Base-by-base conservation (phyloP, 768 basidiomycete species). In the Sistotremastrum suecicum region DNA sequence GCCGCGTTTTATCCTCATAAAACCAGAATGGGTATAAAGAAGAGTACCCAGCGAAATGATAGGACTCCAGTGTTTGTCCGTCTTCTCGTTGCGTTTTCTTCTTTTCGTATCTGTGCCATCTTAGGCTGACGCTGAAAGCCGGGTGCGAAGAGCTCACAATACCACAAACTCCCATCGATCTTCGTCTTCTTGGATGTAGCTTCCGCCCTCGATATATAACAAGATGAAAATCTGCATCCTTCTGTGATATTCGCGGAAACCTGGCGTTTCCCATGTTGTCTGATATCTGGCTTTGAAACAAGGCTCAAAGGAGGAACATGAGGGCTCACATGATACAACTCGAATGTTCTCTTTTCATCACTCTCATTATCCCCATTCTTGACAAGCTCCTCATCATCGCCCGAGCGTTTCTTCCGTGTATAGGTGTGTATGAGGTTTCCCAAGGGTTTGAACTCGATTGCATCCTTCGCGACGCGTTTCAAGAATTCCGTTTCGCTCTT, bases 11-110 rank as follows among this genome's bases (percentile, higher is more conserved):
- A 57, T 95, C 94, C 4, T 95, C 95, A 64, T 83, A 98, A 62
- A 81, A 84, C 66, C 90, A 95, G 64, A 99, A 99, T 11, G 86
- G 85, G 59, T 92, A 98, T 36, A 98, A 69, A 1, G 91, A 89
- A 3, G 89, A 85, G 62, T 94, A 99, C 7, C 94, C 94, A 41
- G 83, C 73, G 53, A 98, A 95, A 64, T 97, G 94, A 61, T 95
- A 94, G 4, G 80, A 76, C 9, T 64, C 52, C 3, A 69, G 67
- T 50, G 70, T 63, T 5, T 74, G 67, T 11, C 65, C 53, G 36
- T 61, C 64, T 53, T 59, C 70, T 49, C 81, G 70, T 57, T 20
- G 20, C 20, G 20, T 20, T 20, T 76, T 80, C 32, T 88, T 77
- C 54, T 83, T 86, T 63, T 97, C 89, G 58, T 79, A 95, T 44